Evolutionary conservation across 352 stramenopile species (phyloP).

Genomic region (Pythium rhizo-oryzae): DNA sequence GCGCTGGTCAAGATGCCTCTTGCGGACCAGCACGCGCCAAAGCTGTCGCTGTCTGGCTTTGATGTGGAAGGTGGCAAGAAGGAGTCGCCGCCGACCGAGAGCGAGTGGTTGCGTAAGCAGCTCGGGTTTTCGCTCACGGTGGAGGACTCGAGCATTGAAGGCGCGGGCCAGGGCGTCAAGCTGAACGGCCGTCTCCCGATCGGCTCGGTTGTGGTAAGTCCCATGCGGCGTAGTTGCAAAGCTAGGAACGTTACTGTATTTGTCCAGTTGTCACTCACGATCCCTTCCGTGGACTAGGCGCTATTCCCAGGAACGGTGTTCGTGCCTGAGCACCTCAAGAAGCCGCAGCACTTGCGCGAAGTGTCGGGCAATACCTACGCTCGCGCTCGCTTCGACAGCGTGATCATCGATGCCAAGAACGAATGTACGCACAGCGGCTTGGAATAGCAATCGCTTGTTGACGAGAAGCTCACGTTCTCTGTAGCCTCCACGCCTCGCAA

Average conservation of each 20-base stretch:
- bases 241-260: no score
- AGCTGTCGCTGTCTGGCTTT: constrained; percentile 73
- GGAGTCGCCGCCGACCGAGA: constrained; percentile 36
- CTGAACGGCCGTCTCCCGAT: constrained; percentile 59
- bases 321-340: constrained; percentile 86
- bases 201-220: constrained; percentile 69
- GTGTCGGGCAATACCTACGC: constrained; percentile 80
- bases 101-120: constrained; percentile 48
- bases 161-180: constrained; percentile 74
- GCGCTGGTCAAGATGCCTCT: constrained; percentile 59
- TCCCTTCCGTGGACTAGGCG: constrained; percentile 37
- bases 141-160: constrained; percentile 59
- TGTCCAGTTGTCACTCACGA: no score
- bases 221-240: no score
- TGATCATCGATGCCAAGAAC: constrained; percentile 86
- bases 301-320: constrained; percentile 83
- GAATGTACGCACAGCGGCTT: constrained; percentile 40
- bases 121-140: constrained; percentile 79
- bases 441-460: no score
- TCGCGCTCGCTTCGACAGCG: constrained; percentile 82
- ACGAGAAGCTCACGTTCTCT: neutral
- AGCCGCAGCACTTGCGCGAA: constrained; percentile 67
- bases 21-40: constrained; percentile 35
- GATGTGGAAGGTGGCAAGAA: constrained; percentile 36
- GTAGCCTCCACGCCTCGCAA: constrained; percentile 66